Base-by-base conservation (phyloP, 306 rosid species). In the Boehmeria nivea region DNA sequence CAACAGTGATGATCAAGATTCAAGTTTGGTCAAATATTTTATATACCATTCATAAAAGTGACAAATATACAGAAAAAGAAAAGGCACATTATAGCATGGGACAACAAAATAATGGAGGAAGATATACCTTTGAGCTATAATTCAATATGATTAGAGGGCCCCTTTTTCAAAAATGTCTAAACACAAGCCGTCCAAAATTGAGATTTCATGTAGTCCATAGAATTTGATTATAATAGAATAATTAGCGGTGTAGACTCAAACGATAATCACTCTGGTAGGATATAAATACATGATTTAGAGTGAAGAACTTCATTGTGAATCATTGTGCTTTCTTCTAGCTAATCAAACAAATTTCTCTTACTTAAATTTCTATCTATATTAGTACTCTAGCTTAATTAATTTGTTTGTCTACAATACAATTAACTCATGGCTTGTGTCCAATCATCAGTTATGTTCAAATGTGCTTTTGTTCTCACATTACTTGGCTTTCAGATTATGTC, bases 361-460 rank as follows among this genome's bases (percentile, higher is more conserved):
- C 10, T 22, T 6, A n/a, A n/a, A n/a, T n/a, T n/a, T n/a, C n/a
- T n/a, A n/a, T n/a, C n/a, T n/a, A n/a, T n/a, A n/a, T n/a, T n/a
- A n/a, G n/a, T n/a, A n/a, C n/a, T n/a, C n/a, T n/a, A n/a, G n/a
- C n/a, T n/a, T n/a, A n/a, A 34, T 43, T 16, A 36, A 31, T 34
- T 15, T 44, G 42, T 37, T 52, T 52, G 40, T 24, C 8, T 5
- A 17, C 1, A 3, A 27, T n/a, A 27, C 12, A 48, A 6, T n/a
- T n/a, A n/a, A n/a, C n/a, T 20, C 16, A 73, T 73, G 78, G 78
- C 19, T 25, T 21, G 22, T 54, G n/a, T 18, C 14, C 58, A 52
- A 52, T 8, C 6, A 13, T 14, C 8, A 33, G 6, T 33, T 23
- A 17, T 52, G 37, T 31, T 12, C 43, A 61, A 67, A 44, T 67